Base-by-base conservation (phyloP, 2,329 filamentous ascomycete genomes). In the Alternaria conjuncta region DNA sequence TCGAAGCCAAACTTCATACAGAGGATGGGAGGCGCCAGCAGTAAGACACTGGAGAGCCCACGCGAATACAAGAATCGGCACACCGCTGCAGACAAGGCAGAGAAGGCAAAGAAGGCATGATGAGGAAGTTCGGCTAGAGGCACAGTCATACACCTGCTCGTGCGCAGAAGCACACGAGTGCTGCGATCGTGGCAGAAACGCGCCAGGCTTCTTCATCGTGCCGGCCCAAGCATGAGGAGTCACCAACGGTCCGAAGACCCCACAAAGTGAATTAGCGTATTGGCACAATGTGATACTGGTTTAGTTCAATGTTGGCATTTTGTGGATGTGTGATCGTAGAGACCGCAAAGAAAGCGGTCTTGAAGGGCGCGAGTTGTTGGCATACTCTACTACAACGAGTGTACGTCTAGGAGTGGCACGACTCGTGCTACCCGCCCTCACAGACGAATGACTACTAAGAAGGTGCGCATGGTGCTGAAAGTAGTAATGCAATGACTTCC, bases 31-130 rank as follows among this genome's bases (percentile, higher is more conserved):
- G 85, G 86, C 30, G 87, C 87, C 64, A 82, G 82, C 64, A 74
- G 75, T 46, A 85, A 84, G 67, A 81, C 85, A 63, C 53, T 90
- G 76, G 94, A 97, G 83, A 97, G 90, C 78, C 96, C 96, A 9
- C 88, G 94, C 71, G 90, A 93, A 64, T 99, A 93, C 81, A 99
- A 99, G 84, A 90, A 75, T 54, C 81, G 87, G 62, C 86, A 86
- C 75, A 76, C 79, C 7, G 75, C 80, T 70, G 76, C 75, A 58
- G 83, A 82, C 44, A 76, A 79, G 60, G 76, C 75, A 58, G 83
- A 82, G 30, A 76, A 79, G 60, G 73, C 72, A 53, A 81, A 83
- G 64, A 80, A 78, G 56, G 59, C 65, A 54, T 63, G 56, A 66
- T 71, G 54, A 66, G 53, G 30, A 47, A 56, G 36, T 57, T 43